Evolutionary conservation across 805 yeast genomes (phyloP), one percentile per base, ranked within the genome.

Genomic region (Pichia heedii): DNA sequence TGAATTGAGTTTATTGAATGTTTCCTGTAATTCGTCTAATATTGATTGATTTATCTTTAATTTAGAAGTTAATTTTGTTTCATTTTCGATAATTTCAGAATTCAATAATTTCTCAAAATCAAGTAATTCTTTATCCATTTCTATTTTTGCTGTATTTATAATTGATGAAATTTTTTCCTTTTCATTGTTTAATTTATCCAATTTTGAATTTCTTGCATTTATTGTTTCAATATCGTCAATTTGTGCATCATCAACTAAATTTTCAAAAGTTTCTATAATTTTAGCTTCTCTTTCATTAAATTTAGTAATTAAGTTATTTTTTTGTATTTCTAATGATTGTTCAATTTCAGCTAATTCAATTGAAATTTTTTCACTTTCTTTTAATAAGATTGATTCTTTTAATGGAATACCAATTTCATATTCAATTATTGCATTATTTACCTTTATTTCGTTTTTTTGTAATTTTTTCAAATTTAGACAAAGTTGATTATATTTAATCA

Each of bases 161-260:
- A 54, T 54, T 30, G 49, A 50, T 4, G 54, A 50, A 33, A 55
- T 55, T 12, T 53, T 47, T 6, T 54, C 56, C 46, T 58, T 58
- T n/a, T 56, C 52, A 4, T 3, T 15, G 13, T 27, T 22, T 15
- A 44, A 18, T 10, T 8, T 9, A 10, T 40, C 13, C 5, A 16
- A 52, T 60, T 36, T 60, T 59, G n/a, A 40, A 4, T 24, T 33
- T 57, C 36, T 53, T 57, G 39, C 51, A 51, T 59, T 55, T 15
- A 54, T 44, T 29, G 50, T 51, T 46, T 57, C 56, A 21, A 47
- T 53, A 32, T 52, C 60, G 18, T 60, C 61, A 22, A 55, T 59
- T 42, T 57, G 59, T 10, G 59, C 58, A 20, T 62, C 70, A 20
- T 55, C 38, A 49, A 58, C 40, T 54, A 57, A 30, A 15, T 50